Percentiles rank a stretch among this genome's conserved stretches.
Evolutionary conservation across 176 grass and related monocot genomes (phyloP).

Genomic region (Carex kokanica): DNA sequence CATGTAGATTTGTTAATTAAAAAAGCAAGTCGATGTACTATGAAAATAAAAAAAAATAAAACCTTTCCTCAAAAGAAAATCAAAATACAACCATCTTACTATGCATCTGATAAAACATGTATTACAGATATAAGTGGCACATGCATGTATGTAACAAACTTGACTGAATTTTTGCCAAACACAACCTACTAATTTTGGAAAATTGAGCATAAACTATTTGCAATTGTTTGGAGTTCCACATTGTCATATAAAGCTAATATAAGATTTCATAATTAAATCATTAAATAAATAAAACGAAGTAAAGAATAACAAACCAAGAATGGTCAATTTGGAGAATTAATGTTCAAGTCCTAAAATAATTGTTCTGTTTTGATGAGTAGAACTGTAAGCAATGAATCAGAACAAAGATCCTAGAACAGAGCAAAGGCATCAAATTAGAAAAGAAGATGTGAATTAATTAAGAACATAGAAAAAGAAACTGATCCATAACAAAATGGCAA

Average conservation of each 20-base stretch:
- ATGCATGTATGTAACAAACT: not conserved
- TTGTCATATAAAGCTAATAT: not conserved
- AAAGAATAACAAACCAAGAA: not conserved
- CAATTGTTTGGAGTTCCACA: not conserved
- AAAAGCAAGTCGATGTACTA: not conserved
- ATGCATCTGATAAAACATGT: not conserved
- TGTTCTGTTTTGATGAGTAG: not conserved
- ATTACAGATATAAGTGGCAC: not conserved
- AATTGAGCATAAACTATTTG: not conserved
- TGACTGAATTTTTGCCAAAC: not conserved
- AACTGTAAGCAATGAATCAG: not conserved
- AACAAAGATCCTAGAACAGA: constrained; percentile 11
- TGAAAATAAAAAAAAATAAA: too few relatives aligned
- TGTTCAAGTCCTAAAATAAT: not conserved
- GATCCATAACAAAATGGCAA: not conserved
- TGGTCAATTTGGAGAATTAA: not conserved
- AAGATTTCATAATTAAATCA: constrained; percentile 5
- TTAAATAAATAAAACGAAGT: not conserved
- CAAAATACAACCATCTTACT: not conserved
- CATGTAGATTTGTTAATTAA: not conserved
- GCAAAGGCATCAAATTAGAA: not conserved
- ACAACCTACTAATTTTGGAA: not conserved
- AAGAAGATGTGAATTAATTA: not conserved
- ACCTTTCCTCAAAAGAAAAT: too few relatives aligned
- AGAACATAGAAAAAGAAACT: not conserved